These are phyloP conservation scores for Monilinia polystroma DNA, from an alignment of 2,329 filamentous ascomycete species.

Conservation along the genomic window DNA sequence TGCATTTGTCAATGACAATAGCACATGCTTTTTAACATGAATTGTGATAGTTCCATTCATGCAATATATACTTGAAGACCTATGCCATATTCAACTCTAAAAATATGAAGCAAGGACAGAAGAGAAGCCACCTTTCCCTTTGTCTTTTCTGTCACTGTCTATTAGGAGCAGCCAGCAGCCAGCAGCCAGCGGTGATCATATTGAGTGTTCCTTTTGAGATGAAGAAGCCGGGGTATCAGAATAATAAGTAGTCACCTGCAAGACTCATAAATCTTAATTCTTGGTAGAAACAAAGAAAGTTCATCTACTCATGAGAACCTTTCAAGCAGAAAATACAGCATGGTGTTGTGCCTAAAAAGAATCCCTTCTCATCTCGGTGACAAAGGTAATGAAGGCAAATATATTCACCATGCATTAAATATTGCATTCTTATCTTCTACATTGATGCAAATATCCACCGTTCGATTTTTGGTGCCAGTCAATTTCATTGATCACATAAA, in stretches of 20 bases:
- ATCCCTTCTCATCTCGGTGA: background rate
- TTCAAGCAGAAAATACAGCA: background rate
- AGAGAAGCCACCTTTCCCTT: background rate
- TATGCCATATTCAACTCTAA: background rate
- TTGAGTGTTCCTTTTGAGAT: background rate
- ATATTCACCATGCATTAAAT: background rate
- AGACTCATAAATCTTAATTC: background rate
- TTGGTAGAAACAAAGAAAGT: background rate
- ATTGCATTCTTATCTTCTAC: too few relatives aligned
- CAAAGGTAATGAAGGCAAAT: background rate
- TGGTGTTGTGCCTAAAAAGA: background rate
- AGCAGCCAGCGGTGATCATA: background rate
- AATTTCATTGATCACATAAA: background rate
- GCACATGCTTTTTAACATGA: background rate
- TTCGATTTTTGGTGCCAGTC: background rate
- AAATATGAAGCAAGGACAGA: background rate
- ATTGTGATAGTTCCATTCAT: background rate
- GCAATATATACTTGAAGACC: background rate
- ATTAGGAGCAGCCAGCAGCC: background rate
- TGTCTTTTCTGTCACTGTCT: background rate
- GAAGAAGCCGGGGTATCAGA: background rate
- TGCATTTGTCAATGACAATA: background rate
- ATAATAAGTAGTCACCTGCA: background rate
- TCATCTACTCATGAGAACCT: background rate
- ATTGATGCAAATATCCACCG: background rate